phyloP scores from a whole-genome alignment of 2,329 filamentous ascomycete genomes.

The Plenodomus biglobosus region DNA sequence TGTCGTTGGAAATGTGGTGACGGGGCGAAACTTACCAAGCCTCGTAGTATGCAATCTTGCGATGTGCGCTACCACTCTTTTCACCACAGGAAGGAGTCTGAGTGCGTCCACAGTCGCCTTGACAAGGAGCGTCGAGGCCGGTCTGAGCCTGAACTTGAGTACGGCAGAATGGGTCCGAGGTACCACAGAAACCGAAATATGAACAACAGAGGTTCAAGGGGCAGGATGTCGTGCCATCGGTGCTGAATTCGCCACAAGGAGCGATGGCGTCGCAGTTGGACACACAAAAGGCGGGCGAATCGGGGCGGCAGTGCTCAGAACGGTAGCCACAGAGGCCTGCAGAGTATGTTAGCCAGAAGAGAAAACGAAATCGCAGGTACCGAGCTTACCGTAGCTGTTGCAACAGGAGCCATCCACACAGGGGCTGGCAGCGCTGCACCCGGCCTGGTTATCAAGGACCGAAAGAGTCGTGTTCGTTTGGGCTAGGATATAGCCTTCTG shows the following conservation, averaged over 20 bases:
- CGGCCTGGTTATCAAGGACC: not conserved
- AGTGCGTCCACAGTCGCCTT: conserved; percentile 9
- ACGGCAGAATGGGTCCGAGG: conserved; percentile 28
- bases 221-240: conserved; percentile 2
- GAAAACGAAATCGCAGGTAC: not conserved
- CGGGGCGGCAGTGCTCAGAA: conserved; percentile 15
- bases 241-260: conserved; percentile 39
- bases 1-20: too few species aligned
- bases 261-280: conserved; percentile 45
- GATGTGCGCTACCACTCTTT: conserved; percentile 7
- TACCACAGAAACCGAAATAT: conserved; percentile 46
- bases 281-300: conserved; percentile 12
- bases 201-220: conserved; percentile 24
- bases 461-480: conserved; percentile 1
- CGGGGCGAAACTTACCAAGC: conserved; percentile 13
- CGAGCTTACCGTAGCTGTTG: conserved; percentile 8
- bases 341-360: not conserved
- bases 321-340: conserved; percentile 4
- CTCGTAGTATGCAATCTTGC: conserved; percentile 24
- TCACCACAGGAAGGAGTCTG: conserved; percentile 13
- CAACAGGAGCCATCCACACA: conserved; percentile 16
- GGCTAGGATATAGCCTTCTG: conserved; percentile 11
- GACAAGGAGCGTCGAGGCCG: conserved; percentile 3
- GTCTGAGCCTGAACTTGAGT: conserved; percentile 2
- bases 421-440: conserved; percentile 9